Evolutionary conservation across 1,284 basidiomycete genomes (phyloP), one percentile per base, ranked within the genome.

Genomic region (Waitea zeae): DNA sequence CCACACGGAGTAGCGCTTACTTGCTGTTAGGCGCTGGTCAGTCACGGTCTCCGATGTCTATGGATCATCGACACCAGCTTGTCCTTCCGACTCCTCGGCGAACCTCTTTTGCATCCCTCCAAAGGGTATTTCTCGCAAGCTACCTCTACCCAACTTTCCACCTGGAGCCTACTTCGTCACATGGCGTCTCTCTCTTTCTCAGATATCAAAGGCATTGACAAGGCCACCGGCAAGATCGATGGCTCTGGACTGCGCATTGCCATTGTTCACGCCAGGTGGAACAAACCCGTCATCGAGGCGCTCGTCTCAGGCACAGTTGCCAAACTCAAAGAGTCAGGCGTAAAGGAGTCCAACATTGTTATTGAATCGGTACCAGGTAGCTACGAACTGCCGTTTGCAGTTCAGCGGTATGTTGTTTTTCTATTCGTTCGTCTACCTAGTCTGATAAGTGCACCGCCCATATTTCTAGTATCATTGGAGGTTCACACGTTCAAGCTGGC

Each of bases 261-360:
- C 44, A 90, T 96, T 49, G 81, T 96, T 3, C 90, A 93, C 52
- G 84, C 87, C 13, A 66, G 86, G 54, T 96, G 90, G 90, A 96
- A 96, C 62, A 75, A 75, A 47, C 52, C 62, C 17, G 72, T 93
- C 50, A 83, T 96, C 49, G 79, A 86, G 18, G 71, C 86, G 12
- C 72, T 96, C 33, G 63, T 96, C 39, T 57, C 64, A 1, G 90
- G 90, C 30, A 70, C 80, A 6, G 57, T 88, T 39, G 56, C 61
- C 19, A 86, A 81, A 50, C 68, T 96, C 44, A 81, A 72, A 57
- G 75, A 75, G 46, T 64, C 71, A 24, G 92, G 92, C 29, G 90
- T 97, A 42, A 84, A 84, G 59, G 70, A 83, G 39, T 68, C 69
- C 49, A 93, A 96, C 50, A 95, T 97, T 45, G 68, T 89, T 38